Evolutionary conservation across 805 yeast genomes (phyloP), one percentile per base, ranked within the genome.

Genomic region (Saccharomycopsis schoenii): DNA sequence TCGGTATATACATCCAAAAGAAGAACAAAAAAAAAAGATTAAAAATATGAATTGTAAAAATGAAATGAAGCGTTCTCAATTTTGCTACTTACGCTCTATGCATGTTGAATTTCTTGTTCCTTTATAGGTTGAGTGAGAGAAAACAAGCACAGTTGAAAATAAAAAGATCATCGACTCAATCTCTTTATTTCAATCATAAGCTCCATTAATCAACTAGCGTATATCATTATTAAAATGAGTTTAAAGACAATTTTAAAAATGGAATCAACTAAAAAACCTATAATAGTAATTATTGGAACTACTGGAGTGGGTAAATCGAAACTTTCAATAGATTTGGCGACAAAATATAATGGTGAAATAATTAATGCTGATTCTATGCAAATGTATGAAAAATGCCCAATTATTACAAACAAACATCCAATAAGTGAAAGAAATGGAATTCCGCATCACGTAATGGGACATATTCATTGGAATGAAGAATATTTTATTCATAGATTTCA

Each of bases 331-430:
- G 93, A 90, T 63, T 71, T 94, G 21, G 97, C 97, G 11, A 78
- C 81, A 66, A 78, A 79, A 34, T 79, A 87, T 58, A 80, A 85
- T 68, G 98, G 98, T 21, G 98, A 94, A 69, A 79, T 94, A 65
- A 88, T 94, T 65, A 94, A 94, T 72, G 97, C 96, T 0, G 99
- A 94, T 70, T 90, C 98, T 0, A 92, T 94, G 97, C 99, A 94
- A 72, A 88, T 94, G 77, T 94, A 94, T 72, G 73, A 76, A 47
- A 85, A 82, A 0, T 73, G 83, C 0, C 89, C 87, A 14, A 82
- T 83, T 11, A 89, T 94, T 63, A 89, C 99, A 15, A 94, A 94
- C 68, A 94, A 94, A 68, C 98, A 94, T 67, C 98, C 99, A 0
- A 62, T 86, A 0, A 76, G 74, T 0, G 97, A 93, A 66, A 76